Percentiles rank a stretch among this genome's conserved stretches.
These are phyloP conservation scores for Stromatinia cepivora DNA, from an alignment of 2,329 filamentous ascomycete species.

Conservation along the genomic window DNA sequence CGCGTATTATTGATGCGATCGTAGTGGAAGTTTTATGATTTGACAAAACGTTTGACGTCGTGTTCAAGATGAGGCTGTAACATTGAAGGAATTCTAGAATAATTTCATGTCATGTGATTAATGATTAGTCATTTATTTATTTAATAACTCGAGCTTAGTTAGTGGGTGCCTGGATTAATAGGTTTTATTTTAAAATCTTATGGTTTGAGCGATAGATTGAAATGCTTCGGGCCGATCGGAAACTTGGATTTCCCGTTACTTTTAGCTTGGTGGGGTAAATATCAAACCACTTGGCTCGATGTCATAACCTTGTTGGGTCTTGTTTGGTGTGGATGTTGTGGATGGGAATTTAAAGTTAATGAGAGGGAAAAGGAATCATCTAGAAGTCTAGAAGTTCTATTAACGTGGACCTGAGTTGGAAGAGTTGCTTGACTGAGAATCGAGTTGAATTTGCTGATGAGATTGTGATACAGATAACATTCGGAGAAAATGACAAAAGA, in stretches of 20 bases:
- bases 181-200: not conserved
- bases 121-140: not conserved
- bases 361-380: constrained; percentile 2
- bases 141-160: not conserved
- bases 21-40: not conserved
- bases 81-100: not conserved
- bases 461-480: not conserved
- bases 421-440: not conserved
- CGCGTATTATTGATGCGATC: not conserved
- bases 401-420: constrained; percentile 16
- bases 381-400: constrained; percentile 10
- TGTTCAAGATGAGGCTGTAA: not conserved
- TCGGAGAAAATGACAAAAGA: not conserved
- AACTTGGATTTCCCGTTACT: not conserved
- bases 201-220: no score
- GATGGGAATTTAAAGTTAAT: not conserved
- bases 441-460: not conserved
- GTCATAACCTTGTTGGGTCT: not conserved
- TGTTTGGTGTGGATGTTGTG: no score
- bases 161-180: not conserved
- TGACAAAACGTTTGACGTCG: not conserved
- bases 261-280: constrained; percentile 10
- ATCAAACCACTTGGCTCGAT: constrained; percentile 1
- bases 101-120: not conserved
- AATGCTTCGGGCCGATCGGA: constrained; percentile 19